These are phyloP conservation scores for Gossypium gossypioides DNA, from an alignment of 441 rosid species.

Conservation along the genomic window DNA sequence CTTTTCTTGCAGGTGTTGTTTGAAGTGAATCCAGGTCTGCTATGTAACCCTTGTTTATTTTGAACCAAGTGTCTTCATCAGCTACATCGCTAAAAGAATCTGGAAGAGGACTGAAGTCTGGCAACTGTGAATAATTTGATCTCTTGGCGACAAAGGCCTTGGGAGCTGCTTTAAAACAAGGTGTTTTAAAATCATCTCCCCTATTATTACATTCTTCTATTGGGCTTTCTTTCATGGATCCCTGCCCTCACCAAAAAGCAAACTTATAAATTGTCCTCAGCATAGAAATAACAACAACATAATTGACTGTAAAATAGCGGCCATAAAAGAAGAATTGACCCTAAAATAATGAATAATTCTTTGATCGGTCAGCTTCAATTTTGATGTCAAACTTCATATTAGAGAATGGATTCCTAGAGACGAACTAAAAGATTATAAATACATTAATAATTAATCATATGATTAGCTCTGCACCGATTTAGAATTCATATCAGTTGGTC, in stretches of 20 bases:
- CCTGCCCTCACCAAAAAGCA: slow-evolving; percentile 19
- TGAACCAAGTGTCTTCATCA: slow-evolving; percentile 88
- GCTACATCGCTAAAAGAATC: slow-evolving; percentile 63
- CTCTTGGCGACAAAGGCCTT: slow-evolving; percentile 62
- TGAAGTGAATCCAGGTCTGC: slow-evolving; percentile 73
- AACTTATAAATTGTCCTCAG: background rate
- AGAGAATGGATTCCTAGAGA: background rate
- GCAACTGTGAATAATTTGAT: slow-evolving; percentile 48
- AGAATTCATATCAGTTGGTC: background rate
- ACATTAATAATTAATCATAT: background rate
- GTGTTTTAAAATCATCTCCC: slow-evolving; percentile 45
- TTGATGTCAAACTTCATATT: background rate
- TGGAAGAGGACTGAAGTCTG: slow-evolving; percentile 75
- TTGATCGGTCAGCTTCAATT: background rate
- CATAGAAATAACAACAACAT: background rate
- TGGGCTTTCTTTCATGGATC: slow-evolving; percentile 27
- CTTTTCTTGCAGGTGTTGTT: slow-evolving; percentile 61
- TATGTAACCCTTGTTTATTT: slow-evolving; percentile 74
- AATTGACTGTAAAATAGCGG: background rate
- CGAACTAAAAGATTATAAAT: background rate
- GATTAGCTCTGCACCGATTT: background rate
- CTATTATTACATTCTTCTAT: slow-evolving; percentile 35
- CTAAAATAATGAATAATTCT: background rate
- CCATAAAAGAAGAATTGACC: background rate
- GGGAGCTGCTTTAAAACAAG: slow-evolving; percentile 52